phyloP scores from a whole-genome alignment of 495 filamentous ascomycete species.

The Penicillium canariense region DNA sequence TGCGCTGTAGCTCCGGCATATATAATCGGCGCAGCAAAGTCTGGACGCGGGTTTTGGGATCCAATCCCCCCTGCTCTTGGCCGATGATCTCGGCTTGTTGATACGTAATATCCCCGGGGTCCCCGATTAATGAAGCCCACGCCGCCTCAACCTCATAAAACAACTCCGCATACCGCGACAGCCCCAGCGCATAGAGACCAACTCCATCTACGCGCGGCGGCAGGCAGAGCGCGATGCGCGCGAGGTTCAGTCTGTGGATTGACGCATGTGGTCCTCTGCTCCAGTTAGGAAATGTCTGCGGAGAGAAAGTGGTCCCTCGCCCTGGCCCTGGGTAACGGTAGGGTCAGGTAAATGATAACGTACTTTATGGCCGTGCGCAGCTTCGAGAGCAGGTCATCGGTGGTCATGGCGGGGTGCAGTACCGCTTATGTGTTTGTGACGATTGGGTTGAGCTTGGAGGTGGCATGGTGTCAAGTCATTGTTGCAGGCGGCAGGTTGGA shows the following conservation, averaged over 20 bases:
- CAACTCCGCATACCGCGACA: conserved; percentile 18
- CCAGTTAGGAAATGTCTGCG: background rate
- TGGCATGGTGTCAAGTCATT: no score
- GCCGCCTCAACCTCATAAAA: conserved; percentile 13
- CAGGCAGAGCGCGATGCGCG: conserved; percentile 13
- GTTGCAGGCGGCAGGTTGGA: no score
- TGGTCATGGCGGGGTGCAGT: conserved; percentile 5
- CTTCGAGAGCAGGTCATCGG: conserved; percentile 9
- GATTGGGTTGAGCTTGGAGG: no score
- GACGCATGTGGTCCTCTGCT: conserved; percentile 17
- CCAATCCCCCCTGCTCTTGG: no score
- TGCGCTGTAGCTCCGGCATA: conserved; percentile 13
- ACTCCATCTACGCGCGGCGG: conserved; percentile 4
- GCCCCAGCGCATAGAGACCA: conserved; percentile 5
- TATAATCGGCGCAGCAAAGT: conserved; percentile 11
- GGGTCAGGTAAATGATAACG: background rate
- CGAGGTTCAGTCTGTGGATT: conserved; percentile 16
- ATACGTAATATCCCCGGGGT: conserved; percentile 17
- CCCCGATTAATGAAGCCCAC: conserved; percentile 13
- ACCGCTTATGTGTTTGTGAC: no score
- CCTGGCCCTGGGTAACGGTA: background rate
- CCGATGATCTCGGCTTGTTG: background rate
- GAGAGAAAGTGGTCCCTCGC: background rate
- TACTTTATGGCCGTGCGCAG: conserved; percentile 11
- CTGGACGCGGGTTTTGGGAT: conserved; percentile 4